These are phyloP conservation scores for Dimargaris xerosporica DNA, from an alignment of 192 early-diverging fungal species.

Conservation along the genomic window DNA sequence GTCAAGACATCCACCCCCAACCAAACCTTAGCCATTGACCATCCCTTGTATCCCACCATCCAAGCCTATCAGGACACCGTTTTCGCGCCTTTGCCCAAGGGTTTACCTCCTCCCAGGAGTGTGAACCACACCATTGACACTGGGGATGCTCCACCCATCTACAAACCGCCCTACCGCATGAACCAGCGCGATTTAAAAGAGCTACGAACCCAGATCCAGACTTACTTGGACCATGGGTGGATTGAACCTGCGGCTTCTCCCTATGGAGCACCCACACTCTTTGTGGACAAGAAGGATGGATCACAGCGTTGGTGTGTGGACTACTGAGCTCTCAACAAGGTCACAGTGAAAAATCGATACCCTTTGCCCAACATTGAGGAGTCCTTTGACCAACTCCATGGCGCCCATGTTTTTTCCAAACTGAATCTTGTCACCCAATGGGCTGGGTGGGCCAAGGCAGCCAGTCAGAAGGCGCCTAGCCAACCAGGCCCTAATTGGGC, in stretches of 20 bases:
- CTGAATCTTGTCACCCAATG: too few species aligned
- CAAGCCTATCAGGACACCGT: not conserved
- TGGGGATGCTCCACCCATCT: not conserved
- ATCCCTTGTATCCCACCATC: not conserved
- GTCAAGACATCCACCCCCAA: not conserved
- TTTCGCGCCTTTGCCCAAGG: not conserved
- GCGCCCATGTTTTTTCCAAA: constrained; percentile 18
- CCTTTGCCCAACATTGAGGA: constrained; percentile 32
- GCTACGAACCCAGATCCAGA: constrained; percentile 8
- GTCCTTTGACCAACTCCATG: constrained; percentile 17
- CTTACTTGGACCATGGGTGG: constrained; percentile 11
- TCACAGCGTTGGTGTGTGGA: constrained; percentile 30
- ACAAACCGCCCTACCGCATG: constrained; percentile 11
- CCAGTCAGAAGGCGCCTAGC: too few species aligned
- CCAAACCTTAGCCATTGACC: not conserved
- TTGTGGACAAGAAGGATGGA: constrained; percentile 35
- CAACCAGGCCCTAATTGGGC: too few species aligned
- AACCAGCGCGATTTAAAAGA: constrained; percentile 9
- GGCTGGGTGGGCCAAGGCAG: too few species aligned
- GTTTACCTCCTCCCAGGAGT: not conserved
- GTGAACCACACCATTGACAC: not conserved
- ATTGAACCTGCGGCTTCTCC: constrained; percentile 17
- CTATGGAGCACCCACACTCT: constrained; percentile 24
- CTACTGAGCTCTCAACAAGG: constrained; percentile 31
- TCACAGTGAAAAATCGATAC: constrained; percentile 23